Evolutionary conservation across 140 eudicot species (phyloP).

Genomic region (Artemisia princeps): DNA sequence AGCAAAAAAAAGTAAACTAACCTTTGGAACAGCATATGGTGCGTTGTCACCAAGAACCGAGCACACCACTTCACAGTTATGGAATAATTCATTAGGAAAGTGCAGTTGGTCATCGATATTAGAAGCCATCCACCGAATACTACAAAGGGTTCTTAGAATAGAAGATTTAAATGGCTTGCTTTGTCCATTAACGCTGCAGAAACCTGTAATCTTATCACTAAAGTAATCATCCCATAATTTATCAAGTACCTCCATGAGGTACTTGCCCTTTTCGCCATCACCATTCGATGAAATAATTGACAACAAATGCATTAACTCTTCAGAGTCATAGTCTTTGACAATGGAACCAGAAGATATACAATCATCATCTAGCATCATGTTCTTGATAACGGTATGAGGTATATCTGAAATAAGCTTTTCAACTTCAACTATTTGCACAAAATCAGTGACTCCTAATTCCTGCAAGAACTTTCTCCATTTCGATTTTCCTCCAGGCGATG

Average conservation of each 20-base stretch:
- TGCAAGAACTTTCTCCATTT: conserved; percentile 72
- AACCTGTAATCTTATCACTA: conserved; percentile 52
- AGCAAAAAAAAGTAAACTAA: conserved; percentile 21
- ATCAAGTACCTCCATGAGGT: conserved; percentile 73
- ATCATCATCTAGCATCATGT: conserved; percentile 35
- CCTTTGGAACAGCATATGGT: conserved; percentile 83
- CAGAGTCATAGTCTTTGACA: conserved; percentile 66
- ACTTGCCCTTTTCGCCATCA: conserved; percentile 44
- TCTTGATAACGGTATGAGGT: conserved; percentile 30
- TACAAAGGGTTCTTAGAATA: conserved; percentile 36
- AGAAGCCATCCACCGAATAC: conserved; percentile 60
- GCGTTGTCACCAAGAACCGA: conserved; percentile 63
- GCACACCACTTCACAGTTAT: conserved; percentile 64
- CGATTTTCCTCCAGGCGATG: conserved; percentile 32
- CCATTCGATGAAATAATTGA: conserved; percentile 42
- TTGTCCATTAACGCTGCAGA: conserved; percentile 35
- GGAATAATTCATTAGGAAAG: conserved; percentile 59
- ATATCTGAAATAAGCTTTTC: conserved; percentile 46
- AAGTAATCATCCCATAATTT: conserved; percentile 71
- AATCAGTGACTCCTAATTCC: conserved; percentile 76
- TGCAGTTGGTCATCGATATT: conserved; percentile 59
- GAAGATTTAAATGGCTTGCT: conserved; percentile 49
- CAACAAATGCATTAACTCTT: conserved; percentile 47
- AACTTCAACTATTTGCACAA: conserved; percentile 49
- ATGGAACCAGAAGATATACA: conserved; percentile 33